A percentile compares a stretch with the other conserved stretches of the same genome.
Conservation (phyloP, 768 basidiomycete species). For the Mycena albidolilacea region DNA sequence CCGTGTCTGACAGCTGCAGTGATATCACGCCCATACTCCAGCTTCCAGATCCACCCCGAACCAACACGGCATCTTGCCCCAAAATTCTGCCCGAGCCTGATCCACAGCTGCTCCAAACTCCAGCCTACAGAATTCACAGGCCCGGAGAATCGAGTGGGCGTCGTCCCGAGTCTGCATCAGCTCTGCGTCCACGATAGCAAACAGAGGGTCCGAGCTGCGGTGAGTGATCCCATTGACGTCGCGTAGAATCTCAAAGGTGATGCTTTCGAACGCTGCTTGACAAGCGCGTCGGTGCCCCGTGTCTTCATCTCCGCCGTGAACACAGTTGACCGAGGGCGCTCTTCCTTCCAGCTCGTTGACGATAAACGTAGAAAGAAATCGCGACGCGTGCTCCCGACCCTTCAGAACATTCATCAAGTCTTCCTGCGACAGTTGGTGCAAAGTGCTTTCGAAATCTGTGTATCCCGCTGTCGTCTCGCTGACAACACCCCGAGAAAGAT, state of each 20-base stretch:
- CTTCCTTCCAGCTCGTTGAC: conserved; percentile 82
- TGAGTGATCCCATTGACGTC: conserved; percentile 81
- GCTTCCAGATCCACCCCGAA: conserved; percentile 65
- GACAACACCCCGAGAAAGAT: conserved; percentile 78
- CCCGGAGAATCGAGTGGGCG: conserved; percentile 62
- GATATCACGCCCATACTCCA: conserved; percentile 38
- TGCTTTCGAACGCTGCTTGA: conserved; percentile 80
- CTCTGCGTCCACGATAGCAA: conserved; percentile 77
- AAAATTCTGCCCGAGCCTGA: conserved; percentile 72
- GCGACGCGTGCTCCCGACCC: conserved; percentile 80
- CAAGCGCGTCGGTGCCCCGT: conserved; percentile 66
- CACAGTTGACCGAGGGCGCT: conserved; percentile 63
- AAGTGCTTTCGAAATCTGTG: conserved; percentile 52
- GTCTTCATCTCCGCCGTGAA: conserved; percentile 64
- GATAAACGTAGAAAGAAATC: conserved; percentile 84
- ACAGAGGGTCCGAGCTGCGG: conserved; percentile 78
- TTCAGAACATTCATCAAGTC: conserved; percentile 75
- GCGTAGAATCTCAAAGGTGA: conserved; percentile 81
- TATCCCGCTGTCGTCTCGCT: conserved; percentile 73
- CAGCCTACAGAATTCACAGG: conserved; percentile 75
- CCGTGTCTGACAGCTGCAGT: conserved; percentile 12
- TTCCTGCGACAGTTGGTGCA: conserved; percentile 60
- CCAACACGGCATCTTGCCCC: conserved; percentile 76
- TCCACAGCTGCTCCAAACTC: conserved; percentile 77
- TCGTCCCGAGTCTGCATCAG: conserved; percentile 75